Conservation (phyloP, 208 protist species). For the Acanthamoeba quina region DNA sequence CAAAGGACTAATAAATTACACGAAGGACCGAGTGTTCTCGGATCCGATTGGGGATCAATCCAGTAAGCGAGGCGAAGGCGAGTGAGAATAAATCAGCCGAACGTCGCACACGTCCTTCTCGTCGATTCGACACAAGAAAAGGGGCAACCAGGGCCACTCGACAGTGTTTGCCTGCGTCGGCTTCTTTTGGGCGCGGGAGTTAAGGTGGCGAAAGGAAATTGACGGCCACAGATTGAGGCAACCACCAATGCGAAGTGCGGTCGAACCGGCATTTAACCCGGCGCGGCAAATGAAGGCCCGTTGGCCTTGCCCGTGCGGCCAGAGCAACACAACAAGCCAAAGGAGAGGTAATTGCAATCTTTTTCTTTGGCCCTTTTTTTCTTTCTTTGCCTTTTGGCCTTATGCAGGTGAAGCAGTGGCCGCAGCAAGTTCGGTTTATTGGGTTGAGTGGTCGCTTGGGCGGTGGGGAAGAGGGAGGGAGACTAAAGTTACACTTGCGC, state of each 20-base stretch:
- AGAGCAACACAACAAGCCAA: background rate
- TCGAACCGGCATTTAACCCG: background rate
- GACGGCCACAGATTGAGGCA: background rate
- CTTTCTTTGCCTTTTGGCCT: background rate
- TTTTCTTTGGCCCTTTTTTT: background rate
- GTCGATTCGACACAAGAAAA: background rate
- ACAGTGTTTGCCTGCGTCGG: background rate
- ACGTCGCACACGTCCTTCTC: background rate
- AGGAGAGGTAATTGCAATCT: background rate
- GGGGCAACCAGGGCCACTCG: background rate
- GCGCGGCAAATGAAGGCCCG: background rate
- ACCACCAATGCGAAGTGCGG: background rate
- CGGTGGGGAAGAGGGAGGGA: too few species aligned
- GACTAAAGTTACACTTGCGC: too few species aligned
- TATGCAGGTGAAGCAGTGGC: too few species aligned
- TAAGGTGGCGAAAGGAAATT: background rate
- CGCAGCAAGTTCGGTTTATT: too few species aligned
- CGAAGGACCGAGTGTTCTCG: background rate
- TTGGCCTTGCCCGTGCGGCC: background rate
- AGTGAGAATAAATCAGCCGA: background rate
- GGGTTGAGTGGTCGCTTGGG: too few species aligned
- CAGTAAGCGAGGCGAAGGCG: background rate
- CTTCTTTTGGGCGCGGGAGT: background rate
- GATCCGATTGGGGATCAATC: background rate
- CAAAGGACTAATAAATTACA: background rate